Evolutionary conservation across 305 asterid genomes (phyloP), one percentile per base, ranked within the genome.

Genomic region (Lippia alba): DNA sequence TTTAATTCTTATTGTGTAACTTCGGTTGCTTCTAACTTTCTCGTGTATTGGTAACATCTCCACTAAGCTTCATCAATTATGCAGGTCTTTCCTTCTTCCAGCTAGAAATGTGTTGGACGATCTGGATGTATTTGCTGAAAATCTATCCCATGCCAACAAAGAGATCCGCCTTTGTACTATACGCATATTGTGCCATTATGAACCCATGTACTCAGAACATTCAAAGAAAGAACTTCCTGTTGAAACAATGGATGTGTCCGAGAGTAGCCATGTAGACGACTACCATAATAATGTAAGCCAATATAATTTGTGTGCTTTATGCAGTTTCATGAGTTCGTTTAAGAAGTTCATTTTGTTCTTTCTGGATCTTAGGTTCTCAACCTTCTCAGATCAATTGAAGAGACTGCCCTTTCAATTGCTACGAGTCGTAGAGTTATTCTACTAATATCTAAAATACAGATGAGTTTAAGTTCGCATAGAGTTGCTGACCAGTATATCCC

Each of bases 131-230:
- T 89, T 89, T 74, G 77, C 84, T 56, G 90, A 81, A 76, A 90
- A 95, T 79, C 82, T 95, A 59, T 77, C 87, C 81, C 89, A 90
- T 60, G 75, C 79, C 44, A 77, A 85, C 80, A 85, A 82, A 75
- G 83, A 64, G 57, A 81, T 95, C 78, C 97, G 99, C 56, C 86
- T 84, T 76, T 89, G 87, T 20, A 90, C 96, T 65, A 74, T 92
- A 75, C 86, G 93, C 78, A 85, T 95, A 71, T 82, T 95, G 84
- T 86, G 91, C 89, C 94, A 87, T 73, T 95, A 80, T 72, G 96
- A 86, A 74, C 84, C 85, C 72, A 59, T 85, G 76, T 61, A 74
- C 51, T 65, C 64, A 70, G 78, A 74, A 45, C 67, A 64, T 69
- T 72, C 69, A 14, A 61, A 64, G 60, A 73, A 69, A 48, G 85